Percentiles rank a stretch among this genome's conserved stretches.
Evolutionary conservation across 805 yeast species (phyloP).

Genomic region (Kregervanrija delftensis): DNA sequence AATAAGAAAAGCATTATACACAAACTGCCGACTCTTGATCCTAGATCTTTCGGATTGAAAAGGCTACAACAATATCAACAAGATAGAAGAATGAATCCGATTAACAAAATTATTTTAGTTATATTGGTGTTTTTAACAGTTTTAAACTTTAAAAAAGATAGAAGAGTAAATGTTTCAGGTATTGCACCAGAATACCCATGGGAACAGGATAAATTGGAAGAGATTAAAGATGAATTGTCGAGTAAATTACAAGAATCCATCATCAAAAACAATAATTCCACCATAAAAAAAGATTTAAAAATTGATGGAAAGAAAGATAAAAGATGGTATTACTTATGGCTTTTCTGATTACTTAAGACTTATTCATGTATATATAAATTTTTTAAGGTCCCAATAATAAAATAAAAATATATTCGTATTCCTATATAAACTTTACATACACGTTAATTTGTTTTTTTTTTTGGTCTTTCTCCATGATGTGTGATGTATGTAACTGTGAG

Average conservation of each 20-base stretch:
- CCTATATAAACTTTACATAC: too few species aligned
- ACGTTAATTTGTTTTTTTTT: too few species aligned
- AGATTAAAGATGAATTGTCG: slow-evolving; percentile 8
- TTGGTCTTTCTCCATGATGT: too few species aligned
- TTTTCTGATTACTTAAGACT: slow-evolving; percentile 23
- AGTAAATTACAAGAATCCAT: slow-evolving; percentile 9
- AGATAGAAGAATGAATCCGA: slow-evolving; percentile 50
- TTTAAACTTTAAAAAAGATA: slow-evolving; percentile 51
- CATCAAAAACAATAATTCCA: too few species aligned
- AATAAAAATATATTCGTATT: too few species aligned
- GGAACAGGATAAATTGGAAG: slow-evolving; percentile 15
- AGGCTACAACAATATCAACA: slow-evolving; percentile 38
- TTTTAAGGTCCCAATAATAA: neutral
- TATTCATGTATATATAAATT: slow-evolving; percentile 1
- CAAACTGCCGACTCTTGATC: slow-evolving; percentile 31
- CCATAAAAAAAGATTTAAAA: slow-evolving; percentile 6
- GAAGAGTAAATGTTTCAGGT: slow-evolving; percentile 24
- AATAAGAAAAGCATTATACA: slow-evolving; percentile 23
- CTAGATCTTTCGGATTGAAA: slow-evolving; percentile 31
- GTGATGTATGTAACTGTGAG: too few species aligned
- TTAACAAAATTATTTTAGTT: slow-evolving; percentile 47
- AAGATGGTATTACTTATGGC: slow-evolving; percentile 50
- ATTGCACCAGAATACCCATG: slow-evolving; percentile 26
- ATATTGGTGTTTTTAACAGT: slow-evolving; percentile 39
- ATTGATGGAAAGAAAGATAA: neutral